Evolutionary conservation across 306 rosid species (phyloP).

Genomic region (Dryas octopetala): DNA sequence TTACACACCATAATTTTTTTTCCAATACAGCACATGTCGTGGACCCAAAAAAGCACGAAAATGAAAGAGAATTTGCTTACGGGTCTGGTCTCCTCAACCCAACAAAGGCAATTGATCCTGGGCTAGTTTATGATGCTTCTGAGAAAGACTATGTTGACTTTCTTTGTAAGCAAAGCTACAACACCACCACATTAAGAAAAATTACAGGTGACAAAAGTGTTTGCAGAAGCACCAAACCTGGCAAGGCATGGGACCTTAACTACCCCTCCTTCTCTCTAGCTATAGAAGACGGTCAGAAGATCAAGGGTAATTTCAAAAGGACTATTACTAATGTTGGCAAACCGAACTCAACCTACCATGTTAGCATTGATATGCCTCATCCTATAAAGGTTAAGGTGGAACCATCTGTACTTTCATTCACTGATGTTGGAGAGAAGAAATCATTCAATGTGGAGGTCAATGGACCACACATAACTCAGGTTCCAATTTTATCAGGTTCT

Average conservation of each 20-base stretch:
- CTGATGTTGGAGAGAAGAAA: slow-evolving; percentile 28
- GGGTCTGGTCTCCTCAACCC: slow-evolving; percentile 36
- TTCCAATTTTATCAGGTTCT: slow-evolving; percentile 24
- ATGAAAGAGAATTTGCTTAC: slow-evolving; percentile 26
- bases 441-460: slow-evolving; percentile 16
- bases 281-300: slow-evolving; percentile 19
- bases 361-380: not conserved
- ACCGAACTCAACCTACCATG: slow-evolving; percentile 28
- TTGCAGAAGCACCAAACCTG: slow-evolving; percentile 22
- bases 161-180: slow-evolving; percentile 37
- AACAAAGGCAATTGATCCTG: slow-evolving; percentile 25
- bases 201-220: slow-evolving; percentile 14
- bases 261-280: slow-evolving; percentile 35
- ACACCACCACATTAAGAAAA: slow-evolving; percentile 16
- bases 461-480: slow-evolving; percentile 15
- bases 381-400: slow-evolving; percentile 7
- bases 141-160: slow-evolving; percentile 20
- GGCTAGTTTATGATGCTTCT: slow-evolving; percentile 25
- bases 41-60: slow-evolving; percentile 11
- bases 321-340: slow-evolving; percentile 35
- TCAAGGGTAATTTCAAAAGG: slow-evolving; percentile 30
- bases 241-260: slow-evolving; percentile 34
- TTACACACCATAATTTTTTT: not conserved
- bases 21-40: slow-evolving; percentile 16
- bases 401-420: slow-evolving; percentile 25